A percentile compares a stretch with the other conserved stretches of the same genome.
Evolutionary conservation across 116 monocot species (phyloP).

Genomic region (Zostera marina): DNA sequence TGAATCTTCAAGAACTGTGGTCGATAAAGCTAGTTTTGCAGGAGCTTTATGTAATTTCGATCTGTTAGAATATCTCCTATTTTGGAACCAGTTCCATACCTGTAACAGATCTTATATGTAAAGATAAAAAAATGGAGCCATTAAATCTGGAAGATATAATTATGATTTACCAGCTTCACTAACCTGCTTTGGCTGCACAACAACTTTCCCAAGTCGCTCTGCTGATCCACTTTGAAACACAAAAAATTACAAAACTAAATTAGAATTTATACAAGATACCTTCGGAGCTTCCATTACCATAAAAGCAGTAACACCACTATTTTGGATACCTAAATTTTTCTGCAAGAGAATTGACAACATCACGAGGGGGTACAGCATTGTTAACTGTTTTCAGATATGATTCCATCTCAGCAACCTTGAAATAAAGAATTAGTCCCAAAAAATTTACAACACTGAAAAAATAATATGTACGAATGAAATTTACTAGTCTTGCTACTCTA

Average conservation of each 20-base stretch:
- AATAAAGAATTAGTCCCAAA: neutral
- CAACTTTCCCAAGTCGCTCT: constrained; percentile 53
- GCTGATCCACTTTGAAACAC: constrained; percentile 33
- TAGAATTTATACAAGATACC: neutral
- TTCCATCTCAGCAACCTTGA: constrained; percentile 26
- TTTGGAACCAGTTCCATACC: constrained; percentile 85
- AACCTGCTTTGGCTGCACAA: constrained; percentile 82
- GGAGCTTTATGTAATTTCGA: constrained; percentile 17
- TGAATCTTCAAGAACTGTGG: constrained; percentile 9
- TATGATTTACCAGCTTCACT: neutral
- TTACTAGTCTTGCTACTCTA: too few species aligned
- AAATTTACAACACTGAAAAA: neutral
- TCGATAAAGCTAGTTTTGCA: constrained; percentile 9
- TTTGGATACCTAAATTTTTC: constrained; percentile 21
- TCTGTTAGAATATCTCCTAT: constrained; percentile 43
- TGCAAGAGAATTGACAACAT: constrained; percentile 14
- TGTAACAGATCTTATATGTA: constrained; percentile 11
- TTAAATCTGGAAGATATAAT: neutral
- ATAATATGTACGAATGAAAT: neutral
- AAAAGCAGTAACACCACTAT: neutral
- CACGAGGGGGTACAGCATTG: constrained; percentile 21
- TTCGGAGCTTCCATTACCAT: neutral
- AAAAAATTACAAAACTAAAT: neutral
- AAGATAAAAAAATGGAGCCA: neutral
- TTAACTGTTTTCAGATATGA: constrained; percentile 16